Conservation (phyloP, 2,329 filamentous ascomycete genomes). For the Harringtonia lauricola region DNA sequence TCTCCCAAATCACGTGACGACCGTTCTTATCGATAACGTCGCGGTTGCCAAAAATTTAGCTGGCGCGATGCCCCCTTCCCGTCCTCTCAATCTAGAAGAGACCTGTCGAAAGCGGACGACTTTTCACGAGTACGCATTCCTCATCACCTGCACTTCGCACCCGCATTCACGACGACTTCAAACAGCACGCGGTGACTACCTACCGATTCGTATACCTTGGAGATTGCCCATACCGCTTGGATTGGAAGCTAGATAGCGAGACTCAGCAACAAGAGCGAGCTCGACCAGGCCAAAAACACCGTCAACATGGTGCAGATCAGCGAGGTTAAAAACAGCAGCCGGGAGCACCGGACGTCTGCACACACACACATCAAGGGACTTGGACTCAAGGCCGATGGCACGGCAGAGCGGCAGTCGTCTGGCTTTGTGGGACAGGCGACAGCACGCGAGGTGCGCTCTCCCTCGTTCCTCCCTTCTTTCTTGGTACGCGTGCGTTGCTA, state of each 20-base stretch:
- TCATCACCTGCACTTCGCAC: neutral
- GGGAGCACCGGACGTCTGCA: conserved; percentile 90
- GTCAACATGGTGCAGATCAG: conserved; percentile 74
- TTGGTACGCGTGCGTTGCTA: neutral
- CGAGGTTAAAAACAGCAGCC: conserved; percentile 87
- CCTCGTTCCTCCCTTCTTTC: neutral
- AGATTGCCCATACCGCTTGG: no score
- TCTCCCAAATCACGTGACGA: conserved; percentile 5
- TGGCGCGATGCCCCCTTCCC: conserved; percentile 8
- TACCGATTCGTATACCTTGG: no score
- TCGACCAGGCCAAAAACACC: no score
- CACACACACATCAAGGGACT: conserved; percentile 98
- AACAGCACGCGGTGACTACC: neutral
- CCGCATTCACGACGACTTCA: neutral
- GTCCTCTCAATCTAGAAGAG: neutral
- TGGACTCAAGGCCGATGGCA: conserved; percentile 75
- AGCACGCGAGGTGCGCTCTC: conserved; percentile 68
- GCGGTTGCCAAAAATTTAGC: conserved; percentile 8
- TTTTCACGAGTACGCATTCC: neutral
- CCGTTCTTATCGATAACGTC: conserved; percentile 10
- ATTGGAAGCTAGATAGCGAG: no score
- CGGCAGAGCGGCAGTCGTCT: conserved; percentile 64
- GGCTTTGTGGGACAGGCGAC: conserved; percentile 85
- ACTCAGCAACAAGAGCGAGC: neutral
- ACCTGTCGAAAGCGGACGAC: neutral